Evolutionary conservation across 345 rosid genomes (phyloP).

Genomic region (Turnera subulata): DNA sequence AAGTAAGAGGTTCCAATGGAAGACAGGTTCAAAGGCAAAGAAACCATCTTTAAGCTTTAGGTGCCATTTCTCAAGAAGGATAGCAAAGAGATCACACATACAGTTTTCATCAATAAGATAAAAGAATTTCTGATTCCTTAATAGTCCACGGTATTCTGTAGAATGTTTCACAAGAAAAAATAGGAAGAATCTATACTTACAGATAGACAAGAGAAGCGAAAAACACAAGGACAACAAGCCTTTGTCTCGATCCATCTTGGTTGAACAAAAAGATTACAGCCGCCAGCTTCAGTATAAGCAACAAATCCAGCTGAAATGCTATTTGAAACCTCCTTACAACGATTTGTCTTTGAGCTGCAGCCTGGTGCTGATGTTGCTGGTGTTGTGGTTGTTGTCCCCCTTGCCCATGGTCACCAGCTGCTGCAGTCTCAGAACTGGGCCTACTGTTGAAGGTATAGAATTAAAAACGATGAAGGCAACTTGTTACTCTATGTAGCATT

Average conservation of each 20-base stretch:
- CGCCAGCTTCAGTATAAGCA: slow-evolving; percentile 86
- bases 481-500: not conserved
- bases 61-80: not conserved
- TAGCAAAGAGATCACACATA: not conserved
- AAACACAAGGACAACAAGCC: slow-evolving; percentile 77
- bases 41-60: too few relatives aligned
- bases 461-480: not conserved
- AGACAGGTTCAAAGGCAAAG: too few relatives aligned
- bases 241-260: slow-evolving; percentile 97
- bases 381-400: slow-evolving; percentile 32
- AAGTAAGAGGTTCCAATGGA: too few relatives aligned
- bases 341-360: slow-evolving; percentile 65
- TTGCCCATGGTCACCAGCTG: slow-evolving; percentile 43
- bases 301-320: slow-evolving; percentile 86
- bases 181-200: slow-evolving; percentile 44
- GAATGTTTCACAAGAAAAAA: not conserved
- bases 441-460: slow-evolving; percentile 25
- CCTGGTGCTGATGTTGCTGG: slow-evolving; percentile 65
- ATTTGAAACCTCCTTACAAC: slow-evolving; percentile 85
- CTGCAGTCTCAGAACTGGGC: slow-evolving; percentile 35
- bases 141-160: not conserved
- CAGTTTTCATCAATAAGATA: not conserved
- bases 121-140: not conserved
- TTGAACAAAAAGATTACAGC: slow-evolving; percentile 90
- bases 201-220: slow-evolving; percentile 80